Evolutionary conservation across 2,329 filamentous ascomycete species (phyloP), one percentile per base, ranked within the genome.

Genomic region (Cladosporium sp.): DNA sequence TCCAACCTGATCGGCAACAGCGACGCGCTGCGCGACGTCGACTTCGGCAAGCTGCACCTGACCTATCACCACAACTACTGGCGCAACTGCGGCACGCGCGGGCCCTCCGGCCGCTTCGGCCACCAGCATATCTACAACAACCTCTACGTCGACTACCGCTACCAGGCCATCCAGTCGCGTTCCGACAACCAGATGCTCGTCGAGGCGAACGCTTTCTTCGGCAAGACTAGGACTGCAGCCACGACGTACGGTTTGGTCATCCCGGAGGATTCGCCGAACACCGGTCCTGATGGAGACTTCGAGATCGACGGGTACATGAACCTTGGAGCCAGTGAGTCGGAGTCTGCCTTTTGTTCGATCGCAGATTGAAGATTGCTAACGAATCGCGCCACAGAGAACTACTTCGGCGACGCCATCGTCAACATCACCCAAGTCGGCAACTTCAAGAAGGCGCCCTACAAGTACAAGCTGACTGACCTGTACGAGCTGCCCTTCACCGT

Each of bases 241-340:
- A 77, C 71, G 56, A 79, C 78, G 0, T 79, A 80, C 45, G 77
- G 78, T 0, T 64, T 79, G 0, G 78, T 80, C 1, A 75, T 80
- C 13, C 78, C 78, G 0, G 67, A 72, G 40, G 78, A 80, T 53
- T 76, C 73, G 38, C 78, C 78, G 0, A 80, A 80, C 52, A 80
- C 76, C 0, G 73, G 71, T 52, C 68, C 71, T 1, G 77, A 76
- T 9, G 78, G 77, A 1, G 78, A 80, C 42, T 72, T 72, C 56
- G 77, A 80, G 59, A 64, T 79, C 19, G 77, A 80, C 55, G 77
- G 77, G 0, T 80, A 69, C 58, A 77, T 75, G 3, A 80, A 80
- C 53, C 63, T 79, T 13, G 78, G 77, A 19, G 73, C 75, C 3
- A 70, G 76, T 77, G 63, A 62, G 74, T 71, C 13, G 22, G 11